These are phyloP conservation scores for Pseudoturritis turrita DNA, from an alignment of 345 rosid genomes.

Conservation along the genomic window DNA sequence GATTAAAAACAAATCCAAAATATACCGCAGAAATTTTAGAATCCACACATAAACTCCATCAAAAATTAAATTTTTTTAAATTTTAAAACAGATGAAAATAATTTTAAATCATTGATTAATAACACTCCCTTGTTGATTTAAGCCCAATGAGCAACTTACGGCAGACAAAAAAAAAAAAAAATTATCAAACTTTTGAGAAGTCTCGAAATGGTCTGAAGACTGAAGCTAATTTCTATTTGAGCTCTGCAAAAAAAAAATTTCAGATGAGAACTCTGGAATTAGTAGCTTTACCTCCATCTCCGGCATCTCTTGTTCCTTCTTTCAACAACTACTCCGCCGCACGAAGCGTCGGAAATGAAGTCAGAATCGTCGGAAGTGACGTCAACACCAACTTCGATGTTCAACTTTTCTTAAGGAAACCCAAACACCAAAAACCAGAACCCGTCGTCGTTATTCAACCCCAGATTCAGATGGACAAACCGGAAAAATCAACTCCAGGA, in stretches of 20 bases:
- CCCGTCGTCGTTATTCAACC: neutral
- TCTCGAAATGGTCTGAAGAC: too few relatives aligned
- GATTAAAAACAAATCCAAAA: too few relatives aligned
- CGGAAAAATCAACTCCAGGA: neutral
- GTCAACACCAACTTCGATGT: slow-evolving; percentile 11
- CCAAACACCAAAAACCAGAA: slow-evolving; percentile 21
- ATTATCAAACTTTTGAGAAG: too few relatives aligned
- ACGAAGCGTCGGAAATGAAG: neutral
- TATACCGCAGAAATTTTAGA: too few relatives aligned
- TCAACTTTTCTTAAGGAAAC: slow-evolving; percentile 20
- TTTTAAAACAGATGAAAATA: too few relatives aligned
- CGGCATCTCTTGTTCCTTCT: slow-evolving; percentile 11
- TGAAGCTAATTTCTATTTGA: neutral
- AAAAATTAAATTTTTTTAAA: too few relatives aligned
- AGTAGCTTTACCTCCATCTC: slow-evolving; percentile 25
- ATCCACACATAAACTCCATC: too few relatives aligned
- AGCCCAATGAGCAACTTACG: too few relatives aligned
- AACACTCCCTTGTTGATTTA: too few relatives aligned
- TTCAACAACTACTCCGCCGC: neutral
- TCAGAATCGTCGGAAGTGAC: neutral
- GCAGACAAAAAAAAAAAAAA: too few relatives aligned
- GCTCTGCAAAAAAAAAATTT: neutral
- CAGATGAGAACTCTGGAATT: slow-evolving; percentile 27
- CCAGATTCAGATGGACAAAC: neutral
- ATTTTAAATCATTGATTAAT: too few relatives aligned